Base-by-base conservation (phyloP, 345 rosid species). In the Bruguiera gymnorhiza region DNA sequence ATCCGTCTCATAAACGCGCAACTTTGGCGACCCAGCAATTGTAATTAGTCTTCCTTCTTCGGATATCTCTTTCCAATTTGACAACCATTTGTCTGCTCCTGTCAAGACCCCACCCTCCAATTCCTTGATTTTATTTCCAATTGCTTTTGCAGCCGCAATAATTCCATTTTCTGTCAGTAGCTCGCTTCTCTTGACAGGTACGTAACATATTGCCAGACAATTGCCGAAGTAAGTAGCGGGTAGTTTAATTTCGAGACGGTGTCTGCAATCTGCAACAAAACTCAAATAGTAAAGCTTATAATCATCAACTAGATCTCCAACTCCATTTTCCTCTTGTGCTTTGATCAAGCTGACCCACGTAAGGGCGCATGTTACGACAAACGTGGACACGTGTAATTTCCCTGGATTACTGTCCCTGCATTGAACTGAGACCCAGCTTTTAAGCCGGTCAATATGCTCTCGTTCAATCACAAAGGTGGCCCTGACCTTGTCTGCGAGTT, bases 221-320 rank as follows among this genome's bases (percentile, higher is more conserved):
- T 86, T 86, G 1, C 87, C 86, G 1, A 80, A 78, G 51, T 80
- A 83, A 1, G 67, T 68, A 21, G 19, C 50, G 1, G 82, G 79
- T 19, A 84, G 52, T 0, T 58, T 27, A 19, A 23, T 11, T 27
- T 70, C 66, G 6, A 64, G 67, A 3, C 85, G 71, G 21, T 71
- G 36, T 3, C 80, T 27, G 59, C 79, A 65, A 46, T 82, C 79
- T 0, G 76, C 80, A 2, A 62, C 26, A 27, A 81, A 69, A 15
- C 27, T 0, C 11, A 85, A 74, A 66, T 70, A 23, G 67, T 10
- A 65, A 15, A 48, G 3, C 34, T 54, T 15, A 10, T 74, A 52
- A 4, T 65, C 34, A 1, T 27, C 34, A 2, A 24, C 46, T 0
- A 6, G n/a, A 6, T 11, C n/a, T 26, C 54, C 43, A 15, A 19